Conservation (phyloP, 768 basidiomycete genomes). For the Agrocybe praecox region DNA sequence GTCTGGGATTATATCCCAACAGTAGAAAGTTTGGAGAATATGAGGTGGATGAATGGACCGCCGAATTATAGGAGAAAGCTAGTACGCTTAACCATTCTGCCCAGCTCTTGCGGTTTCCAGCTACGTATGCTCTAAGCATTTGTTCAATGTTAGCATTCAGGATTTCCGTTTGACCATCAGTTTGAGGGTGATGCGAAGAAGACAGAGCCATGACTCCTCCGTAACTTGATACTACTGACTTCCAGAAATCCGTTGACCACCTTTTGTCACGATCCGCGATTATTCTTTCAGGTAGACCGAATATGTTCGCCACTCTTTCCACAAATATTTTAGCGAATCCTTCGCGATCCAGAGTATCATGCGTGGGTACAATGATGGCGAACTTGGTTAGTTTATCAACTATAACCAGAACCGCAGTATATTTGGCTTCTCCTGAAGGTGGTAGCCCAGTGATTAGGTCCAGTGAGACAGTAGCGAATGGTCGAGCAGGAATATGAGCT, state of each 20-base stretch:
- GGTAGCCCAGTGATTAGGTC: constrained; percentile 39
- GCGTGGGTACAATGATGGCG: constrained; percentile 38
- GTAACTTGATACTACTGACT: constrained; percentile 24
- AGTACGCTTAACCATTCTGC: constrained; percentile 18
- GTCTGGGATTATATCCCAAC: constrained; percentile 25
- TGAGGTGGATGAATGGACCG: constrained; percentile 25
- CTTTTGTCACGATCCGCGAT: constrained; percentile 29
- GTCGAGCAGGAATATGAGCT: constrained; percentile 31
- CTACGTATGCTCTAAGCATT: constrained; percentile 29
- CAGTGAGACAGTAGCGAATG: constrained; percentile 32
- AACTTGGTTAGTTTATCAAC: constrained; percentile 40
- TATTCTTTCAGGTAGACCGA: constrained; percentile 26
- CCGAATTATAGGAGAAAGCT: constrained; percentile 32
- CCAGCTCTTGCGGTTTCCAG: constrained; percentile 26
- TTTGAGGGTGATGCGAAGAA: constrained; percentile 31
- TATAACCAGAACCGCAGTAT: constrained; percentile 31
- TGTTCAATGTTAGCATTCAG: constrained; percentile 35
- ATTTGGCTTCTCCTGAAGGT: constrained; percentile 24
- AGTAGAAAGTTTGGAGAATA: constrained; percentile 29
- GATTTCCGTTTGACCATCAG: constrained; percentile 38
- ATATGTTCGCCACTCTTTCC: constrained; percentile 23
- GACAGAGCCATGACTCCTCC: constrained; percentile 26
- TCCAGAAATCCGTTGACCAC: constrained; percentile 29
- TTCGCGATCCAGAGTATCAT: constrained; percentile 17
- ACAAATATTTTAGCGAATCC: constrained; percentile 32